Base-by-base conservation (phyloP, 768 basidiomycete species). In the Serendipita sp. region DNA sequence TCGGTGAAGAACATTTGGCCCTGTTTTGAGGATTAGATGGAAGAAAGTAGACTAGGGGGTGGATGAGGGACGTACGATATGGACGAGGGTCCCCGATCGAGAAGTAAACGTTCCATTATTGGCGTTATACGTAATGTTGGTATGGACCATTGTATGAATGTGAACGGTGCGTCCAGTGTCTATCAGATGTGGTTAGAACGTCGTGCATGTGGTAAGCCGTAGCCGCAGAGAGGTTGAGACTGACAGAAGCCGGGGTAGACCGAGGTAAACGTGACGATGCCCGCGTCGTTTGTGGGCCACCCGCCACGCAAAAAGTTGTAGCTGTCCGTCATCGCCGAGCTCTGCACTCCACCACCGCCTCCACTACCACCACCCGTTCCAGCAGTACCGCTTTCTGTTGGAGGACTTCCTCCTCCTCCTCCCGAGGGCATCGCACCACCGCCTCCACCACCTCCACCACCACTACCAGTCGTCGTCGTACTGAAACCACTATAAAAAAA, bases 1-100 rank as follows among this genome's bases (percentile, higher is more conserved):
- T 76, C 75, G 7, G 71, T 71, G 68, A 76, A 76, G 71, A 75
- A 77, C 13, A 76, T 65, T 58, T 73, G 74, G 4, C 76, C 45
- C 45, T 50, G 28, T n/a, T 1, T 7, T 7, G 5, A 5, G 1
- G 7, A 22, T 20, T 50, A 20, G 28, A 28, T 50, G 45, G n/a
- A n/a, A 50, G 28, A 28, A 50, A 7, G 28, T 50, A 7, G 17
- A 28, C 13, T 43, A 2, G 20, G 28, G 45, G n/a, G 28, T 22
- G 5, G n/a, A n/a, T n/a, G n/a, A n/a, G n/a, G 7, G 20, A 50
- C 45, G 5, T 28, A 50, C 76, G 44, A 70, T 67, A 65, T 76
- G 75, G 7, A 68, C 58, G 7, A 72, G 67, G 1, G 62, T 69
- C n/a, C 72, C 72, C 1, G 70, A 64, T 41, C 63, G 65, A 2